These are phyloP conservation scores for Abelmoschus esculentus DNA, from an alignment of 345 rosid genomes.

Conservation along the genomic window DNA sequence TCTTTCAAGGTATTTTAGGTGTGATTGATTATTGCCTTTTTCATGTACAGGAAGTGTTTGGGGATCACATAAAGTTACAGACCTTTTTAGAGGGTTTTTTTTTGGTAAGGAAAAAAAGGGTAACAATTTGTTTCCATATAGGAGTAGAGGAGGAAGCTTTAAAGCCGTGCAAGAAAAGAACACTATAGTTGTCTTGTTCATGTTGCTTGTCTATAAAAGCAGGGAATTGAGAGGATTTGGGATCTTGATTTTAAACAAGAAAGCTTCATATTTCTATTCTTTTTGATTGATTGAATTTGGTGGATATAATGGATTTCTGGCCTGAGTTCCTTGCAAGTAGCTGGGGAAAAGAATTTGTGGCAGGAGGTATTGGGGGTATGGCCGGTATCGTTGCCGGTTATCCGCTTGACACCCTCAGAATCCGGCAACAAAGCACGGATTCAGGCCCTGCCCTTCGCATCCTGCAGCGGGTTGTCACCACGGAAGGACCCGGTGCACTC, in stretches of 20 bases:
- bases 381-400: constrained; percentile 89
- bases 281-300: constrained; percentile 11
- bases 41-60: not conserved
- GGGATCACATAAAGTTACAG: not conserved
- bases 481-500: constrained; percentile 65
- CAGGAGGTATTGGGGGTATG: constrained; percentile 89
- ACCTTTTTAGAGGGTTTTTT: not conserved
- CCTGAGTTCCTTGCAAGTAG: constrained; percentile 82
- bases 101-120: too few species aligned
- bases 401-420: constrained; percentile 80
- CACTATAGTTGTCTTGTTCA: not conserved
- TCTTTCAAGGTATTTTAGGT: not conserved
- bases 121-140: not conserved
- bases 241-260: not conserved
- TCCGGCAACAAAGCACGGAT: constrained; percentile 60
- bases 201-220: not conserved
- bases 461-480: constrained; percentile 46
- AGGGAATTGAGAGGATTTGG: not conserved
- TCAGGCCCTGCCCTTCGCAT: constrained; percentile 59
- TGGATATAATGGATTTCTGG: constrained; percentile 71
- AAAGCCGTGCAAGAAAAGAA: constrained; percentile 13
- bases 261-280: not conserved
- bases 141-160: not conserved
- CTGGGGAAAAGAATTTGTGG: constrained; percentile 83
- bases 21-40: not conserved